Evolutionary conservation across 805 yeast species (phyloP).

Genomic region (Candida incommunis): DNA sequence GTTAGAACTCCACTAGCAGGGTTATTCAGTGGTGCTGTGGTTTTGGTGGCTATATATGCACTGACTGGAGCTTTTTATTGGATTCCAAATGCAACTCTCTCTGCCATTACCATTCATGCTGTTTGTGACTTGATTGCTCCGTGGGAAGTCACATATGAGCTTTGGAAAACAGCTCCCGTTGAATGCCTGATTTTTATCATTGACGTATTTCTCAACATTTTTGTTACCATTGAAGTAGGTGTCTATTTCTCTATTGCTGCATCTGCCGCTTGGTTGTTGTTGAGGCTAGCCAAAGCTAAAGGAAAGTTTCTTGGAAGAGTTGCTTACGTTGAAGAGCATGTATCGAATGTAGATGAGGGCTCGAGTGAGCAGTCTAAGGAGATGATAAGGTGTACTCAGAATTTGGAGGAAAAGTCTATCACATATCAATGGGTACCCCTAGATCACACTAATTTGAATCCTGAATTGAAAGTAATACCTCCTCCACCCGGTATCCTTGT

Average conservation of each 20-base stretch:
- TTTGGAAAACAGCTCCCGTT: slow-evolving; percentile 60
- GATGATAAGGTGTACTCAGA: background rate
- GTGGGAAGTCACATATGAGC: slow-evolving; percentile 30
- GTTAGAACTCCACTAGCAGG: slow-evolving; percentile 92
- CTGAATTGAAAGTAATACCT: slow-evolving; percentile 42
- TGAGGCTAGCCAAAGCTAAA: slow-evolving; percentile 64
- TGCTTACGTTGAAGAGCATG: slow-evolving; percentile 49
- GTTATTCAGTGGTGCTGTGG: slow-evolving; percentile 79
- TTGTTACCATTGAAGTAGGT: slow-evolving; percentile 73
- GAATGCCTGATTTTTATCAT: slow-evolving; percentile 61
- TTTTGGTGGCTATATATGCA: slow-evolving; percentile 70
- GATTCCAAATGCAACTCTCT: slow-evolving; percentile 79
- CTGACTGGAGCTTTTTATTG: slow-evolving; percentile 73
- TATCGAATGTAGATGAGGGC: background rate
- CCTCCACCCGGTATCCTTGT: slow-evolving; percentile 91
- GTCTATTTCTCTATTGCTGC: slow-evolving; percentile 84
- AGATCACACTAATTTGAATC: slow-evolving; percentile 34
- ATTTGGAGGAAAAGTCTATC: background rate
- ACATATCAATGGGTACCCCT: slow-evolving; percentile 22
- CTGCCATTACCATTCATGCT: slow-evolving; percentile 87
- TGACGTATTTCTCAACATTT: slow-evolving; percentile 63
- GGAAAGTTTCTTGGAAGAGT: slow-evolving; percentile 77
- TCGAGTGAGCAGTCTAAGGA: slow-evolving; percentile 4
- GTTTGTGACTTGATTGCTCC: slow-evolving; percentile 73
- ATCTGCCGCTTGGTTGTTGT: slow-evolving; percentile 57